phyloP scores from a whole-genome alignment of 768 basidiomycete species.

The Boletus rubescentipes region DNA sequence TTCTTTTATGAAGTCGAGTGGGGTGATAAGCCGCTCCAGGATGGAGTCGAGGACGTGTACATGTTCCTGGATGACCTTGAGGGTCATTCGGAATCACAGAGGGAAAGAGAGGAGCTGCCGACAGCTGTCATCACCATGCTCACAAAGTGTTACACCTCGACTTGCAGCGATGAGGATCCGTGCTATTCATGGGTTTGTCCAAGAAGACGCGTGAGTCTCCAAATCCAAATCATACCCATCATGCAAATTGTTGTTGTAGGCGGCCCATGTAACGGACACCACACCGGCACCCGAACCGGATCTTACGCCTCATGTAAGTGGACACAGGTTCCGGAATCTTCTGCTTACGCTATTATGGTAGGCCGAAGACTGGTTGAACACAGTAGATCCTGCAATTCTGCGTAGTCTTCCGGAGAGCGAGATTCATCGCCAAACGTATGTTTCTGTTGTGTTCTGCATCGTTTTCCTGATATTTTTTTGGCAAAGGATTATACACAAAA shows the following conservation, averaged over 20 bases:
- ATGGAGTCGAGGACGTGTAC: constrained; percentile 91
- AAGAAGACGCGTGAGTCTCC: constrained; percentile 48
- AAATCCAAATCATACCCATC: background rate
- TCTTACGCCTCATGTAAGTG: constrained; percentile 25
- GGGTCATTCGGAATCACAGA: constrained; percentile 56
- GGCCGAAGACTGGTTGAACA: constrained; percentile 51
- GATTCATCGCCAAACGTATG: constrained; percentile 74
- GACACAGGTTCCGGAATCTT: constrained; percentile 22
- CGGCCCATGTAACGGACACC: constrained; percentile 22
- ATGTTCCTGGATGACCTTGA: constrained; percentile 86
- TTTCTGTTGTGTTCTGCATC: background rate
- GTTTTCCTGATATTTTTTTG: background rate
- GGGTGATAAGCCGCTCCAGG: constrained; percentile 78
- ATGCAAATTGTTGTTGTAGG: constrained; percentile 20
- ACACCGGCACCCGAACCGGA: constrained; percentile 29
- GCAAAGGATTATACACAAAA: constrained; percentile 72
- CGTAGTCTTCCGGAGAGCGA: constrained; percentile 70
- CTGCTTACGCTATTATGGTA: constrained; percentile 15
- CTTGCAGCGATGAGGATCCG: constrained; percentile 73
- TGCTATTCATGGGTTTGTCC: constrained; percentile 89
- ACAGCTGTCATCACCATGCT: constrained; percentile 89
- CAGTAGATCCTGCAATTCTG: constrained; percentile 49
- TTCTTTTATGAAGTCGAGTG: constrained; percentile 98
- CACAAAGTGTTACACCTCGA: constrained; percentile 87
- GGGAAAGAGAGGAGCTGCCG: constrained; percentile 71